Evolutionary conservation across 305 asterid genomes (phyloP).

Genomic region (Fraxinus dipetala): DNA sequence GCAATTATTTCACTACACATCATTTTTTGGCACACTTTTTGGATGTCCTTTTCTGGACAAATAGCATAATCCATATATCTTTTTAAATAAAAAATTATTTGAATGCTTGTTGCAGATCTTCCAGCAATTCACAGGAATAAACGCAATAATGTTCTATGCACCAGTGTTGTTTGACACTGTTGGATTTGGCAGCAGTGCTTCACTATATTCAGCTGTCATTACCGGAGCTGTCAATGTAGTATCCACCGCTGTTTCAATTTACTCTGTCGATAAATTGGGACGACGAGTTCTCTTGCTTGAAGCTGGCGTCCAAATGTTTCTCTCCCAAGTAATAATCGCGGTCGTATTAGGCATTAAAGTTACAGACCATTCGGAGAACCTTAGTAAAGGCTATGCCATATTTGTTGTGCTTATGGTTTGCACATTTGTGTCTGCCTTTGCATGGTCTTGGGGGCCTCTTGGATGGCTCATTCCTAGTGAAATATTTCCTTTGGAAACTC

Average conservation of each 20-base stretch:
- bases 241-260: conserved; percentile 71
- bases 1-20: too few relatives aligned
- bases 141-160: conserved; percentile 90
- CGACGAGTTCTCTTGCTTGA: conserved; percentile 61
- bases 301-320: conserved; percentile 82
- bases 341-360: conserved; percentile 59
- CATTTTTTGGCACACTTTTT: too few relatives aligned
- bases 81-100: background rate
- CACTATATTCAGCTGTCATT: conserved; percentile 77
- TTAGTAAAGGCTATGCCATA: conserved; percentile 53
- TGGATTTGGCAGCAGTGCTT: conserved; percentile 66
- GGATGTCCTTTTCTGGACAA: too few relatives aligned
- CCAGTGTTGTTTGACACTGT: conserved; percentile 70
- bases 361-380: conserved; percentile 48
- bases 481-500: conserved; percentile 75
- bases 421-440: conserved; percentile 72
- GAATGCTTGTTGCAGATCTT: conserved; percentile 45
- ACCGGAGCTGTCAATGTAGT: conserved; percentile 74
- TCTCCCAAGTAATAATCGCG: conserved; percentile 64
- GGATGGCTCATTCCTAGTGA: conserved; percentile 97
- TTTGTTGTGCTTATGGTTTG: conserved; percentile 69
- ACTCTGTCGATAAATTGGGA: conserved; percentile 76
- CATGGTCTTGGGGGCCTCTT: conserved; percentile 98
- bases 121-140: conserved; percentile 87
- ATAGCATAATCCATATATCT: background rate